Evolutionary conservation across 768 basidiomycete genomes (phyloP), one percentile per base, ranked within the genome.

Genomic region (Podaxis sp.): DNA sequence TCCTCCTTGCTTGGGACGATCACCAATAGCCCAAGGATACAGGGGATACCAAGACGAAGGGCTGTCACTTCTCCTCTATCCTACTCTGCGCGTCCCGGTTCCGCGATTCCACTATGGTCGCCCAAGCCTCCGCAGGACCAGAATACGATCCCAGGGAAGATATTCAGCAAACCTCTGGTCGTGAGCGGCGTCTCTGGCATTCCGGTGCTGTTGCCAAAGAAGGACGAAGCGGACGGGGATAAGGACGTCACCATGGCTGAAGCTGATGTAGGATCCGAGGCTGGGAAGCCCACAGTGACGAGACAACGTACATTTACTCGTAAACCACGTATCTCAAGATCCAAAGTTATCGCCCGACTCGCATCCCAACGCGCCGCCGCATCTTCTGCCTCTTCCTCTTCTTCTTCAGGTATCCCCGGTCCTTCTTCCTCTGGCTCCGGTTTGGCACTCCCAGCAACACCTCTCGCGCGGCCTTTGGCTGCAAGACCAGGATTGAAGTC

Each of bases 301-400:
- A 68, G 64, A 44, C 71, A 71, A 51, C 71, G 74, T 23, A 72
- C 74, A 6, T 55, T 78, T 18, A 71, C 77, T 27, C 77, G 88
- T 59, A 87, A 85, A 68, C 91, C 91, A 3, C 83, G 90, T 6
- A 90, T 93, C 63, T 93, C 91, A 46, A 83, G 91, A 40, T 90
- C 89, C 27, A 88, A 86, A 62, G 89, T 93, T 42, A 90, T 92
- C 48, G 88, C 90, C 0, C 83, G 80, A 65, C 75, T 92, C 37
- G 88, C 87, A 1, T 88, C 88, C 13, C 88, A 92, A 70, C 84
- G 91, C 5, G 83, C 81, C 13, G 81, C 82, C 2, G 64, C 61
- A 28, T 54, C 64, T 38, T 28, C 55, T 1, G 81, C 82, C 2
- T 63, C 61, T 36, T 54, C 64, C 35, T 28, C 55, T 4, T 27